These are phyloP conservation scores for Pilatotrama ljubarskyi DNA, from an alignment of 768 basidiomycete species.

Conservation along the genomic window DNA sequence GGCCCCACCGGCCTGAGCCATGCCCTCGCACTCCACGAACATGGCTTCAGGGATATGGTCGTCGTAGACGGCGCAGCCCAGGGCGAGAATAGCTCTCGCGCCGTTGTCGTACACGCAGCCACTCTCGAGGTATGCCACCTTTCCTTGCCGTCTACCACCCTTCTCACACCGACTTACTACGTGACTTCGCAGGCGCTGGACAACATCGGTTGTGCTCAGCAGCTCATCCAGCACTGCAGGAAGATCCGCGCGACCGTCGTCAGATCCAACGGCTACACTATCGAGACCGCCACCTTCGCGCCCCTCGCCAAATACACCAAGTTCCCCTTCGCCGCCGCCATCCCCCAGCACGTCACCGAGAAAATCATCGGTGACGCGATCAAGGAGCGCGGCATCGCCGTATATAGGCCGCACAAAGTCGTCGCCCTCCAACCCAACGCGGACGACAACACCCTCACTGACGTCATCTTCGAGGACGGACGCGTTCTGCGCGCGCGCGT, in stretches of 20 bases:
- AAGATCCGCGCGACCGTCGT: constrained; percentile 32
- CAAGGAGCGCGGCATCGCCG: constrained; percentile 32
- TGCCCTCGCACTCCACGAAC: constrained; percentile 45
- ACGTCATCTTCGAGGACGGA: constrained; percentile 51
- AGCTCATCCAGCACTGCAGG: constrained; percentile 39
- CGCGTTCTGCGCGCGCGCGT: constrained; percentile 44
- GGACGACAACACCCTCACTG: constrained; percentile 31
- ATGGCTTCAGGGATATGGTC: constrained; percentile 43
- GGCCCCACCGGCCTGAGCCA: constrained; percentile 50
- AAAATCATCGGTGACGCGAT: constrained; percentile 38
- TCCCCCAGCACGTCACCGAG: constrained; percentile 49
- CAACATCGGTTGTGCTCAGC: constrained; percentile 42
- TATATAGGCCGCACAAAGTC: constrained; percentile 42
- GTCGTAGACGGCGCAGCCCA: constrained; percentile 42
- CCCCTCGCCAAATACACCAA: constrained; percentile 42
- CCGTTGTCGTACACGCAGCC: constrained; percentile 49
- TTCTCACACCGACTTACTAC: constrained; percentile 24
- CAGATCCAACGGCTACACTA: constrained; percentile 31
- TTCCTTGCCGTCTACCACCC: constrained; percentile 28
- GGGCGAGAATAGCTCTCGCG: constrained; percentile 44
- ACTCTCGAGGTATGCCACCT: constrained; percentile 46
- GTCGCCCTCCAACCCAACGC: constrained; percentile 37
- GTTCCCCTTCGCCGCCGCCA: constrained; percentile 43
- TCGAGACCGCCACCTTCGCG: constrained; percentile 35
- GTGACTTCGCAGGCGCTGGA: constrained; percentile 42